Evolutionary conservation across 306 rosid species (phyloP).

Genomic region (Gynostemma pentaphyllum): DNA sequence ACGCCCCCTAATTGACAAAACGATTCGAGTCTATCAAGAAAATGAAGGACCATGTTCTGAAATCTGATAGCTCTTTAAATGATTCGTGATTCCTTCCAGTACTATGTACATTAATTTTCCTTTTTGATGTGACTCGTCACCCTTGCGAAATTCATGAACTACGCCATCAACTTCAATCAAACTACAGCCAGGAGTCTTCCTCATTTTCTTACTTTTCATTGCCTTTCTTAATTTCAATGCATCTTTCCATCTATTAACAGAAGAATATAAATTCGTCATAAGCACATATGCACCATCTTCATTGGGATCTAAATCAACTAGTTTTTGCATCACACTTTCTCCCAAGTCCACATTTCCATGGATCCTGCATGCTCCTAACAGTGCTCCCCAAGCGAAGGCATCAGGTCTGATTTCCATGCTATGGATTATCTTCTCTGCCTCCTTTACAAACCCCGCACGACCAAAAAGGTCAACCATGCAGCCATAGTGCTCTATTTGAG

Average conservation of each 20-base stretch:
- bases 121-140: constrained; percentile 18
- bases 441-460: constrained; percentile 21
- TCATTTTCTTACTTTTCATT: constrained; percentile 30
- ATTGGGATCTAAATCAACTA: constrained; percentile 19
- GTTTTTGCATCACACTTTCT: constrained; percentile 17
- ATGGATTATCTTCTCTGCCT: constrained; percentile 22
- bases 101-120: constrained; percentile 16
- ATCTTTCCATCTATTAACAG: constrained; percentile 30
- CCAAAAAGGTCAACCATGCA: constrained; percentile 46
- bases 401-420: constrained; percentile 31
- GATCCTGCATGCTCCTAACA: constrained; percentile 33
- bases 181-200: constrained; percentile 35
- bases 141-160: constrained; percentile 29
- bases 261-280: constrained; percentile 31
- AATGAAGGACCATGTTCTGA: neutral
- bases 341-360: constrained; percentile 27
- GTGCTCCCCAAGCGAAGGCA: constrained; percentile 27
- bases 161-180: constrained; percentile 29
- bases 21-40: neutral
- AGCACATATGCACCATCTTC: constrained; percentile 28
- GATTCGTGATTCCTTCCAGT: constrained; percentile 15
- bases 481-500: constrained; percentile 30
- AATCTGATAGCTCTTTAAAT: constrained; percentile 10
- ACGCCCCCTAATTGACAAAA: neutral
- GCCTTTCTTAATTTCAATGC: constrained; percentile 29